Conservation (phyloP, 192 early-diverging fungal species). For the Pilobolus umbonatus region DNA sequence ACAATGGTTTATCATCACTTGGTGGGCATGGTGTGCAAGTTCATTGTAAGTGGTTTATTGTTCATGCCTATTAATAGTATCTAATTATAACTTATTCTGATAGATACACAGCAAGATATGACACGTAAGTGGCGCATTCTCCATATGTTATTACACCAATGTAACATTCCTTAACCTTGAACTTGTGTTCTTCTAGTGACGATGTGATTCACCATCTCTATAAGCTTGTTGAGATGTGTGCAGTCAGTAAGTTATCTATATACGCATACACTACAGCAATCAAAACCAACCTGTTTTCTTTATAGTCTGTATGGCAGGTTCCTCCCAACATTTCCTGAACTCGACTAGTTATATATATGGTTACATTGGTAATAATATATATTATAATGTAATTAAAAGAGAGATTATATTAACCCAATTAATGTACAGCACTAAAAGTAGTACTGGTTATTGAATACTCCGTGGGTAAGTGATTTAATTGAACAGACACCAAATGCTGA, state of each 20-base stretch:
- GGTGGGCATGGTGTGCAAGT: constrained; percentile 46
- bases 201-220: constrained; percentile 34
- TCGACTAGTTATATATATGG: constrained; percentile 37
- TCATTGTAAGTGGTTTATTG: constrained; percentile 31
- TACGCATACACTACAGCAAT: neutral
- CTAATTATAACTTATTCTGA: constrained; percentile 5
- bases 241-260: constrained; percentile 29
- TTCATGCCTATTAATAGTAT: neutral
- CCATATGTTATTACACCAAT: constrained; percentile 22
- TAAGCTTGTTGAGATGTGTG: constrained; percentile 34
- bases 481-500: too few relatives aligned
- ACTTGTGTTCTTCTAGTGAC: constrained; percentile 24
- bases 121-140: constrained; percentile 29
- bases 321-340: constrained; percentile 38
- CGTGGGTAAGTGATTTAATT: constrained; percentile 28
- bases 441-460: constrained; percentile 40
- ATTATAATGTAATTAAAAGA: neutral
- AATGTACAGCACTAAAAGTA: constrained; percentile 33
- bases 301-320: constrained; percentile 40
- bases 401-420: neutral
- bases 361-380: constrained; percentile 29
- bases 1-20: constrained; percentile 47
- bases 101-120: constrained; percentile 34
- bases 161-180: constrained; percentile 21
- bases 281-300: neutral